phyloP scores from a whole-genome alignment of 176 grass and related monocot species.

The Triticum timopheevii region DNA sequence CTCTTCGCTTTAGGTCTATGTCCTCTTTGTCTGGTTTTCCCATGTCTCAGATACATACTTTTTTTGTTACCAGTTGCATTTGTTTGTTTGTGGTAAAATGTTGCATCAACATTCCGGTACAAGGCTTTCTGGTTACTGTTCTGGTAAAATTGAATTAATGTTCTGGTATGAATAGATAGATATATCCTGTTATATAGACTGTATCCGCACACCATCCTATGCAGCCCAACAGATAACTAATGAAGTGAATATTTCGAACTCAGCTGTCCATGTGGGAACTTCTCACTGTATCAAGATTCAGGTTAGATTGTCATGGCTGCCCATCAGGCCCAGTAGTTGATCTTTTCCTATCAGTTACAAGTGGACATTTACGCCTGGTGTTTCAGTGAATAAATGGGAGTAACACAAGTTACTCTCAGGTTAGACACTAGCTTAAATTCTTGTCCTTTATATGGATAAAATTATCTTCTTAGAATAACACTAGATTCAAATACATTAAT shows the following conservation, averaged over 20 bases:
- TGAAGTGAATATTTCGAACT: background rate
- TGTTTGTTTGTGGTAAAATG: background rate
- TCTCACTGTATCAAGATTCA: slow-evolving; percentile 5
- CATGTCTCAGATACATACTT: slow-evolving; percentile 18
- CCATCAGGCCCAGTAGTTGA: background rate
- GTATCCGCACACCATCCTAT: slow-evolving; percentile 6
- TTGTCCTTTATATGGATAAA: background rate
- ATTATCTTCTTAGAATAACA: background rate
- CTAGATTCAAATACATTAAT: background rate
- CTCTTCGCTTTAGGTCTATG: slow-evolving; percentile 8
- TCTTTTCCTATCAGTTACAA: slow-evolving; percentile 14
- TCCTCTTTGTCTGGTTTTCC: background rate
- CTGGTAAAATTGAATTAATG: background rate
- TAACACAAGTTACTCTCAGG: background rate
- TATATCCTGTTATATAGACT: background rate
- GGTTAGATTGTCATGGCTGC: background rate
- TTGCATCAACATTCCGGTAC: background rate
- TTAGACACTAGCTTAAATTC: slow-evolving; percentile 5
- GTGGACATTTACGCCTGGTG: background rate
- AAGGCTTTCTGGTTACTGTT: background rate
- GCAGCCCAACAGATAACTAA: background rate
- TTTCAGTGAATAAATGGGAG: background rate
- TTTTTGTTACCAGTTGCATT: background rate
- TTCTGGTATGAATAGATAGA: slow-evolving; percentile 2
- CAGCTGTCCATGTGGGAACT: background rate